Percentiles rank a stretch among this genome's conserved stretches.
Evolutionary conservation across 768 basidiomycete genomes (phyloP).

Genomic region (Rhodocollybia butyracea): DNA sequence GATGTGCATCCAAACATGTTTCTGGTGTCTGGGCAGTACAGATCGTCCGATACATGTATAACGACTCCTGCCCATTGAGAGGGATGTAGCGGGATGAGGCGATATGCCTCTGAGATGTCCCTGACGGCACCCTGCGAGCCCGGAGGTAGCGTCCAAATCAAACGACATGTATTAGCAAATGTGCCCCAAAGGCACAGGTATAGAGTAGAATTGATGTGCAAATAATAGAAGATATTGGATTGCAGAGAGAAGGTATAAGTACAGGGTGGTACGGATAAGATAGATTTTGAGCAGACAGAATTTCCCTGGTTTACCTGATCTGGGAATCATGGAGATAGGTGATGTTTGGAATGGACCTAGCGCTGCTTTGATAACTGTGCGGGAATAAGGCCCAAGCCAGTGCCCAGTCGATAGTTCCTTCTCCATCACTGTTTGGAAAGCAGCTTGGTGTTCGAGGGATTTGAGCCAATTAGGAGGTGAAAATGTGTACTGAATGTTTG

Average conservation of each 20-base stretch:
- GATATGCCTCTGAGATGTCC: conserved; percentile 32
- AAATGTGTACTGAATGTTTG: neutral
- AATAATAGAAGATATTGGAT: neutral
- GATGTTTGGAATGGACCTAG: conserved; percentile 38
- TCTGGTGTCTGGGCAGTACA: conserved; percentile 17
- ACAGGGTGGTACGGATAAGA: conserved; percentile 22
- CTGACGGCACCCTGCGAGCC: conserved; percentile 25
- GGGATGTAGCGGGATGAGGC: conserved; percentile 22
- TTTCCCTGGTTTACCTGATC: conserved; percentile 27
- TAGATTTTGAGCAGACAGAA: conserved; percentile 35
- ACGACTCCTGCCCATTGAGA: conserved; percentile 27
- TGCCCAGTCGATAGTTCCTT: conserved; percentile 20
- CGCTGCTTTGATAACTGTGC: conserved; percentile 17
- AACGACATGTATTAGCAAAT: conserved; percentile 14
- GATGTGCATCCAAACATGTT: conserved; percentile 21
- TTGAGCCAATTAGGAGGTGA: neutral
- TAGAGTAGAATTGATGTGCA: neutral
- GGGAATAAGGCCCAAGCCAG: conserved; percentile 30
- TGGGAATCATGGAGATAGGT: conserved; percentile 33
- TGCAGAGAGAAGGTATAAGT: neutral
- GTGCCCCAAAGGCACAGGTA: conserved; percentile 27
- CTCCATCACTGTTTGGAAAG: conserved; percentile 17
- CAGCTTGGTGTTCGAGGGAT: neutral
- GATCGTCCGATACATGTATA: conserved; percentile 13
- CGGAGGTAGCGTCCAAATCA: conserved; percentile 26